Percentiles rank a stretch among this genome's conserved stretches.
Conservation (phyloP, 1,284 basidiomycete genomes). For the Farysia itapuensis region DNA sequence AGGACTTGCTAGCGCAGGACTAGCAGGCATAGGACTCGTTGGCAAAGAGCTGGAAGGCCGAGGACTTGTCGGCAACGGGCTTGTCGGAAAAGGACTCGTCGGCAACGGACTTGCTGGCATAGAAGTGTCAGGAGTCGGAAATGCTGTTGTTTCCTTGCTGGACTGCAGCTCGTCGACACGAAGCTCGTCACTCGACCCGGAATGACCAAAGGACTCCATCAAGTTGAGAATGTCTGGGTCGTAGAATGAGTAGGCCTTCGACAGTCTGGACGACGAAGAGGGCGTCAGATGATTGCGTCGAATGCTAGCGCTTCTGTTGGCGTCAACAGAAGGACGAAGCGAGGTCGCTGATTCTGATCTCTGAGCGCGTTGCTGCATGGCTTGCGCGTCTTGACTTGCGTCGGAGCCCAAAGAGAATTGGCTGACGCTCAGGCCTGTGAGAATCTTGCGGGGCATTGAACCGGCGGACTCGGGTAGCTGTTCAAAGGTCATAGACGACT, state of each 20-base stretch:
- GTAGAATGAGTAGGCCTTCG: constrained; percentile 73
- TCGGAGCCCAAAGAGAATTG: constrained; percentile 1
- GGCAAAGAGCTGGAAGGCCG: background rate
- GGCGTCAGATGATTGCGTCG: no score
- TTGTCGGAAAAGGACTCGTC: background rate
- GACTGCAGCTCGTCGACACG: no score
- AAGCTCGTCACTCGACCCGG: constrained; percentile 39
- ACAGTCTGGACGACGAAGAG: constrained; percentile 20
- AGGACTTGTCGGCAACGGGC: no score
- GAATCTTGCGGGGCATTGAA: no score
- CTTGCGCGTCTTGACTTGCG: background rate
- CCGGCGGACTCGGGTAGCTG: no score
- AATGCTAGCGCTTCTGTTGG: no score
- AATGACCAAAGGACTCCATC: constrained; percentile 59
- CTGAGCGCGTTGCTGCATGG: no score
- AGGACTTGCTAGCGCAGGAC: background rate
- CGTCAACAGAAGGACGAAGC: no score
- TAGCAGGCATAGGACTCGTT: background rate
- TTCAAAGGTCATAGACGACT: background rate
- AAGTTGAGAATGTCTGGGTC: constrained; percentile 71
- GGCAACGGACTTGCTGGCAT: background rate
- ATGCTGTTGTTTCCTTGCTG: no score
- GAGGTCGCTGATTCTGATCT: no score
- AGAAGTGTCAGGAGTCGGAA: no score
- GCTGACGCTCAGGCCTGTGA: background rate